These are phyloP conservation scores for Gonium pectorale DNA, from an alignment of 139 green algal genomes.

Conservation along the genomic window DNA sequence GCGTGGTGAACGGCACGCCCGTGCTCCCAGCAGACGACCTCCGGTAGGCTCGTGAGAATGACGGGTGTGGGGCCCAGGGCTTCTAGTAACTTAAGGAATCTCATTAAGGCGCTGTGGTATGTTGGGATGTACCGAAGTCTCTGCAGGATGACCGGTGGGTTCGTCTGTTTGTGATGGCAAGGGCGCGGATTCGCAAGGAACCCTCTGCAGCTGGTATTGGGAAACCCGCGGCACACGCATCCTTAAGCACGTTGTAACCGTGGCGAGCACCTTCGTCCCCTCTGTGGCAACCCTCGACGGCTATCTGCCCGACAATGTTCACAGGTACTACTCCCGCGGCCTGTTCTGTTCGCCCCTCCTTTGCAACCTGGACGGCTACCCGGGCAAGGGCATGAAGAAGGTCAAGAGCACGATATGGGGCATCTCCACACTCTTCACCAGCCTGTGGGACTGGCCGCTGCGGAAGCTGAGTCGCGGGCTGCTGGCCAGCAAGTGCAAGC, in stretches of 20 bases:
- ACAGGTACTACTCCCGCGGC: conserved; percentile 81
- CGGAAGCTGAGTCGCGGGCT: conserved; percentile 55
- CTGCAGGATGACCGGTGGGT: too few relatives aligned
- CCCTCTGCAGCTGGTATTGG: too few relatives aligned
- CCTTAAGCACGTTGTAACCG: too few relatives aligned
- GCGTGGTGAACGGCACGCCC: conserved; percentile 26
- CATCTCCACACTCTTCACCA: conserved; percentile 38
- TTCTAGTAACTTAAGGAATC: too few relatives aligned
- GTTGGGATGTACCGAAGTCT: too few relatives aligned
- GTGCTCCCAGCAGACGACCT: conserved; percentile 44
- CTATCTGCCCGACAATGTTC: not conserved
- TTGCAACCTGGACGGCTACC: conserved; percentile 48
- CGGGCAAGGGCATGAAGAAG: conserved; percentile 33
- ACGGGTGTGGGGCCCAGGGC: too few relatives aligned
- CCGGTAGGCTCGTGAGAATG: too few relatives aligned
- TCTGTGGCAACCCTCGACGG: not conserved
- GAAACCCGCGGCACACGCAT: too few relatives aligned
- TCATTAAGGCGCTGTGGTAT: too few relatives aligned
- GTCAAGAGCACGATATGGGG: conserved; percentile 56
- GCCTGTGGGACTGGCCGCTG: conserved; percentile 74
- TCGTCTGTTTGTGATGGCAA: too few relatives aligned
- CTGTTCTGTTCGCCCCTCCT: conserved; percentile 68
- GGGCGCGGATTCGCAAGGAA: too few relatives aligned
- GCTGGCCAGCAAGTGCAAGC: conserved; percentile 50
- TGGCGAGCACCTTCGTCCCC: too few relatives aligned